Conservation (phyloP, 2,329 filamentous ascomycete genomes). For the Huntiella moniliformis region DNA sequence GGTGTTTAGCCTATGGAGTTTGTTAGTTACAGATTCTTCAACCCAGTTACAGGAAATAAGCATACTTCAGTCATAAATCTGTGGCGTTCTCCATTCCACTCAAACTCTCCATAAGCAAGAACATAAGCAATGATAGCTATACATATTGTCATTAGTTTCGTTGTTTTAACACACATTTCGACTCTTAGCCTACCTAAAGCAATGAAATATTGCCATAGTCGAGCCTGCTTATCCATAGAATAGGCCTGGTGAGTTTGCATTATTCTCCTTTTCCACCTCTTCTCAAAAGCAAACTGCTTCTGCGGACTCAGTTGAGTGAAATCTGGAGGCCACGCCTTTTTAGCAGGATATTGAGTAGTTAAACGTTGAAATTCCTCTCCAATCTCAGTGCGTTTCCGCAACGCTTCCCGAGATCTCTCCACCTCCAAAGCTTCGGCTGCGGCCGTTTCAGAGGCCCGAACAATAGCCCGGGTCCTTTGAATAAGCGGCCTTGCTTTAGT, state of each 20-base stretch:
- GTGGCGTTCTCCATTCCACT: slow-evolving; percentile 26
- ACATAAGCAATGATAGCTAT: slow-evolving; percentile 22
- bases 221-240: slow-evolving; percentile 44
- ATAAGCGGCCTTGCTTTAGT: neutral
- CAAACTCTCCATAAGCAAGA: slow-evolving; percentile 25
- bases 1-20: slow-evolving; percentile 3
- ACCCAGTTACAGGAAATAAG: neutral
- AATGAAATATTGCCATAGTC: slow-evolving; percentile 42
- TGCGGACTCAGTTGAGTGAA: slow-evolving; percentile 49
- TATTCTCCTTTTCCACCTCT: slow-evolving; percentile 55
- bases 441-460: slow-evolving; percentile 5
- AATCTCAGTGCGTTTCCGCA: neutral
- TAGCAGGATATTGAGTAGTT: slow-evolving; percentile 42
- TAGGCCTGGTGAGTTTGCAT: slow-evolving; percentile 42
- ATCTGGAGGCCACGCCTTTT: slow-evolving; percentile 63
- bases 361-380: slow-evolving; percentile 13
- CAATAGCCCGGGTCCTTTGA: neutral
- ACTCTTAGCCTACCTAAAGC: slow-evolving; percentile 31
- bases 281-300: slow-evolving; percentile 61
- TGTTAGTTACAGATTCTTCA: neutral
- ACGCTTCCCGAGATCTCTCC: slow-evolving; percentile 12
- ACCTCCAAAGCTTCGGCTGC: slow-evolving; percentile 2
- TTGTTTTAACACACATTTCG: too few relatives aligned
- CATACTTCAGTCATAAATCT: slow-evolving; percentile 25
- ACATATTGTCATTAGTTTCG: neutral